phyloP scores from a whole-genome alignment of 1,284 basidiomycete genomes.

The Irpex sp. region DNA sequence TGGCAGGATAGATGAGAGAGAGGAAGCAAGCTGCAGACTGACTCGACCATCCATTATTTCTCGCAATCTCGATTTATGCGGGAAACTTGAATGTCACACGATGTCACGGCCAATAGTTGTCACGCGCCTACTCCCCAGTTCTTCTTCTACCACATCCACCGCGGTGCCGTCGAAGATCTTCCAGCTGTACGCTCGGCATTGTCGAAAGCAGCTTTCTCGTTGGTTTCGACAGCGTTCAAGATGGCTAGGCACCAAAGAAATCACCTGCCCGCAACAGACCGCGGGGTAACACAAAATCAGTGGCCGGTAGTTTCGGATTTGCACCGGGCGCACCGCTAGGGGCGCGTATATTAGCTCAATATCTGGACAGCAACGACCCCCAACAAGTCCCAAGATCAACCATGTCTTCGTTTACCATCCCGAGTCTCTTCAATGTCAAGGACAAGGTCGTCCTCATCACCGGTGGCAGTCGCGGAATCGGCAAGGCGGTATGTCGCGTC shows the following conservation, averaged over 20 bases:
- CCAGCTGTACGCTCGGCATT: not conserved
- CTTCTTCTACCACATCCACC: not conserved
- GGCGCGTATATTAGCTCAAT: not conserved
- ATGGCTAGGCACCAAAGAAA: not conserved
- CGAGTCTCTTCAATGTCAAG: constrained; percentile 51
- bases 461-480: constrained; percentile 68
- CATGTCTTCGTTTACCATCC: constrained; percentile 36
- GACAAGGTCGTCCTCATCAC: constrained; percentile 63
- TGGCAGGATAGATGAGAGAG: not conserved
- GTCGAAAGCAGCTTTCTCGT: not conserved
- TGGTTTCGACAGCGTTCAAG: not conserved
- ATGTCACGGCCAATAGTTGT: not conserved
- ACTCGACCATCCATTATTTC: not conserved
- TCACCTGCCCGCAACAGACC: not conserved
- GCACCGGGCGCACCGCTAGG: not conserved
- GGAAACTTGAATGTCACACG: not conserved
- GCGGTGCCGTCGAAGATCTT: not conserved
- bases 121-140: not conserved
- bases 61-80: not conserved
- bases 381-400: not conserved
- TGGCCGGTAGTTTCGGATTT: not conserved
- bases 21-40: not conserved
- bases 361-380: not conserved
- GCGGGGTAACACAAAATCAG: not conserved
- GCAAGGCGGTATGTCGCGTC: constrained; percentile 52